Percentiles rank a stretch among this genome's conserved stretches.
phyloP scores from a whole-genome alignment of 139 green algal genomes.

The Picochlorum sp. region DNA sequence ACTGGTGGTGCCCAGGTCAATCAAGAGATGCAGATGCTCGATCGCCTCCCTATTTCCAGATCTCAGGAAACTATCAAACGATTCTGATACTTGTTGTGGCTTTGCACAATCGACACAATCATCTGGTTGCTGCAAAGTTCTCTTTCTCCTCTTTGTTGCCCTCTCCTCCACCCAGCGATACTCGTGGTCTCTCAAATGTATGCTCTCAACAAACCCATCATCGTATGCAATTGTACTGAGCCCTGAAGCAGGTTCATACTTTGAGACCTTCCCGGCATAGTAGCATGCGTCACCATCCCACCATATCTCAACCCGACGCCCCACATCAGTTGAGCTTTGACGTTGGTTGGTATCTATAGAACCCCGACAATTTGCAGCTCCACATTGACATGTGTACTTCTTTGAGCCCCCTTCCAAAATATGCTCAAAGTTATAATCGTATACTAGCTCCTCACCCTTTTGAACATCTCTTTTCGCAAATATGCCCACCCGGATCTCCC shows the following conservation, averaged over 20 bases:
- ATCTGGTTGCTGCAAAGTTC: background rate
- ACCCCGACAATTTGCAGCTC: slow-evolving; percentile 73
- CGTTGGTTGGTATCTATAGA: slow-evolving; percentile 51
- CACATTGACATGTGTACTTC: slow-evolving; percentile 63
- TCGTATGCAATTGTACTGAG: slow-evolving; percentile 68
- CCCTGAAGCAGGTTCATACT: slow-evolving; percentile 39
- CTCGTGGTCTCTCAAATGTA: slow-evolving; percentile 28
- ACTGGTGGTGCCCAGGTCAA: too few relatives aligned
- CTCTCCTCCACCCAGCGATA: slow-evolving; percentile 22
- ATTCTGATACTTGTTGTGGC: too few relatives aligned
- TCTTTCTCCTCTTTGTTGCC: background rate
- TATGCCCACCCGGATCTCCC: slow-evolving; percentile 45
- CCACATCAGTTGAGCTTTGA: slow-evolving; percentile 33
- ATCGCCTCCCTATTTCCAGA: too few relatives aligned
- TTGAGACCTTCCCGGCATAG: slow-evolving; percentile 58
- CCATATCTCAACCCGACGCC: slow-evolving; percentile 48
- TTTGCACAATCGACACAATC: background rate
- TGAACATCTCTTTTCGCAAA: slow-evolving; percentile 41
- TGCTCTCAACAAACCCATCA: slow-evolving; percentile 54
- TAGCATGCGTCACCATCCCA: slow-evolving; percentile 64
- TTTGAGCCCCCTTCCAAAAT: slow-evolving; percentile 15
- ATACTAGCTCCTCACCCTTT: slow-evolving; percentile 72
- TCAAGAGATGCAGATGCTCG: too few relatives aligned
- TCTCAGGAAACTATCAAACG: too few relatives aligned
- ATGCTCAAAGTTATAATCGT: slow-evolving; percentile 76